These are phyloP conservation scores for Eucalyptus sp. DNA, from an alignment of 345 rosid genomes.

Conservation along the genomic window DNA sequence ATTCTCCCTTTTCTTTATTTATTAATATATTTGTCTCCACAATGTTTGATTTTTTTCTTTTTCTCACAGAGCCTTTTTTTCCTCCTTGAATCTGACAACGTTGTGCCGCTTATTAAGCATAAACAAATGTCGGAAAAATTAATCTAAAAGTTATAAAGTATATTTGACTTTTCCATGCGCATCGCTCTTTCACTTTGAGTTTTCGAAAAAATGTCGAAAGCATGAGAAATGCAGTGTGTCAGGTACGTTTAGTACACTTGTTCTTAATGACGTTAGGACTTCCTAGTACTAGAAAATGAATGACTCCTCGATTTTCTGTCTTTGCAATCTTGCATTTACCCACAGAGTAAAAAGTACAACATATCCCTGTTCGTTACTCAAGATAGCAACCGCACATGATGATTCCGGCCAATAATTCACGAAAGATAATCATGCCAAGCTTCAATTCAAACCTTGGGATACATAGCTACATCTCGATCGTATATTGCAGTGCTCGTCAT, in stretches of 20 bases:
- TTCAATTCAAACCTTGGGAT: not conserved
- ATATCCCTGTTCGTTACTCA: not conserved
- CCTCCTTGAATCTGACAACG: not conserved
- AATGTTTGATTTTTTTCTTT: not conserved
- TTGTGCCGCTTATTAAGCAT: not conserved
- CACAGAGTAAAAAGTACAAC: not conserved
- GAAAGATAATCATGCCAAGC: not conserved
- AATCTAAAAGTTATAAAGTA: not conserved
- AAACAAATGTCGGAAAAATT: not conserved
- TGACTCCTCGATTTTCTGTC: not conserved
- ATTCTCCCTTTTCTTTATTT: not conserved
- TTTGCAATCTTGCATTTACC: not conserved
- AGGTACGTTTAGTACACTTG: not conserved
- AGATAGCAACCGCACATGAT: not conserved
- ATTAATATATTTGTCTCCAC: not conserved
- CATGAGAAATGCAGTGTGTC: not conserved
- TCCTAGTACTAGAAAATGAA: not conserved
- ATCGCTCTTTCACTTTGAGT: not conserved
- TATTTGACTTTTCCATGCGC: not conserved
- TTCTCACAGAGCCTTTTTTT: rapidly evolving
- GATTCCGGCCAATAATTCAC: not conserved
- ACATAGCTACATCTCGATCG: not conserved
- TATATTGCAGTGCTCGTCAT: rapidly evolving
- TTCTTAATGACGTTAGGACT: not conserved
- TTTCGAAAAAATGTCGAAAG: not conserved